Percentiles rank a stretch among this genome's conserved stretches.
Evolutionary conservation across 306 rosid genomes (phyloP).

Genomic region (Dicorynia guianensis): DNA sequence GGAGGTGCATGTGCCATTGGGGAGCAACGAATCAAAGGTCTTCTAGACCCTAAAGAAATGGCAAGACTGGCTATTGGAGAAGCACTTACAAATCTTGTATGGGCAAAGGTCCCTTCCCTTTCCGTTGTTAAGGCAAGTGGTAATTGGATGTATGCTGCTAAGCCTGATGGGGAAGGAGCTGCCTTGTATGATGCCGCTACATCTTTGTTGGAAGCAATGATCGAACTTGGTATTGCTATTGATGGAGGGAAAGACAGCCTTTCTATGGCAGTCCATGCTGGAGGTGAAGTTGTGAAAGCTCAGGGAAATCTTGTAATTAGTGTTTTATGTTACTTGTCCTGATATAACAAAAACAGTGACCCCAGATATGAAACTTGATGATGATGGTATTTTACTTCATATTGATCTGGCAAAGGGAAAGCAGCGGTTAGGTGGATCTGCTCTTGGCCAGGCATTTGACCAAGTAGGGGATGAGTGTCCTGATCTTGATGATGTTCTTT

Average conservation of each 20-base stretch:
- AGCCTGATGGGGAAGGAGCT: conserved; percentile 94
- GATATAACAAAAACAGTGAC: conserved; percentile 91
- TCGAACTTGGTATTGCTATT: conserved; percentile 89
- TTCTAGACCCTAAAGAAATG: conserved; percentile 90
- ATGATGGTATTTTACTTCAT: conserved; percentile 80
- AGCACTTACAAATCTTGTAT: conserved; percentile 94
- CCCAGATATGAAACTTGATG: conserved; percentile 85
- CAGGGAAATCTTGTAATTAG: conserved; percentile 97
- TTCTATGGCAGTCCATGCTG: conserved; percentile 90
- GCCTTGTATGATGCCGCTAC: conserved; percentile 88
- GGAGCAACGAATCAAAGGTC: conserved; percentile 89
- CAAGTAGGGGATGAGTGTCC: conserved; percentile 84
- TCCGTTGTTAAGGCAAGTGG: conserved; percentile 95
- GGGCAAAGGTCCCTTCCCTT: conserved; percentile 87
- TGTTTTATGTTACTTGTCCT: conserved; percentile 87
- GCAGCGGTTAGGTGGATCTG: conserved; percentile 86
- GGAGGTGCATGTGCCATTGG: conserved; percentile 97
- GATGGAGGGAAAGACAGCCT: conserved; percentile 96
- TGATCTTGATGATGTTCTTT: conserved; percentile 80
- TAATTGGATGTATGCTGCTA: conserved; percentile 96
- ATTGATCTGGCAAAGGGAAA: conserved; percentile 82
- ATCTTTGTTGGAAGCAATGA: conserved; percentile 82
- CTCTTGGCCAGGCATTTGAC: conserved; percentile 88
- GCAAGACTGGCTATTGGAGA: conserved; percentile 94
- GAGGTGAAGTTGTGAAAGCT: conserved; percentile 86